Conservation (phyloP, 208 protist species). For the Borovskyia barvae region DNA sequence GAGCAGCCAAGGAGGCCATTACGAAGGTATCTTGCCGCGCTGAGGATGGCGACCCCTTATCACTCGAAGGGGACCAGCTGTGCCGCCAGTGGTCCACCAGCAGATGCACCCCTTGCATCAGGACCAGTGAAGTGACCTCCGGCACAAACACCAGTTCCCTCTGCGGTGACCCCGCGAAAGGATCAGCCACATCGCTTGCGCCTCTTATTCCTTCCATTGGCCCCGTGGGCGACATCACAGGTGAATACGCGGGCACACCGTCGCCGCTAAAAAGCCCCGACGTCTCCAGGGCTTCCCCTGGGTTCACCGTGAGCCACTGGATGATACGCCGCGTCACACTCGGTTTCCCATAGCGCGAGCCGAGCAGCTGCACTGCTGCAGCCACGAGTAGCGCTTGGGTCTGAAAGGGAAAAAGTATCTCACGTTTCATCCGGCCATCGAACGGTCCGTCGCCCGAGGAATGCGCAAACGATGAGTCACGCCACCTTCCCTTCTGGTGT, state of each 20-base stretch:
- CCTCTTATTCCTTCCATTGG: too few species aligned
- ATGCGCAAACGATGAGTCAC: too few species aligned
- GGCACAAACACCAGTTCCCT: too few species aligned
- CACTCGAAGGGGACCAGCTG: background rate
- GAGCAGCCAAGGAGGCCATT: slow-evolving; percentile 5
- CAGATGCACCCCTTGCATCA: slow-evolving; percentile 21
- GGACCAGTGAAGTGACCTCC: slow-evolving; percentile 15
- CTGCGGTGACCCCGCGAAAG: too few species aligned
- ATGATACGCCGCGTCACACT: slow-evolving; percentile 26
- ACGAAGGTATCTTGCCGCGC: background rate
- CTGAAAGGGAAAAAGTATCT: slow-evolving; percentile 23
- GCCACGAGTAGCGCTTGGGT: slow-evolving; percentile 42
- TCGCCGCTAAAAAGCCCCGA: too few species aligned
- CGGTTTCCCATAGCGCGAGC: slow-evolving; percentile 27
- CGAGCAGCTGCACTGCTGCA: slow-evolving; percentile 47
- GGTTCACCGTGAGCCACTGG: slow-evolving; percentile 23
- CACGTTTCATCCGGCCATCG: too few species aligned
- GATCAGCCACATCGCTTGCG: too few species aligned
- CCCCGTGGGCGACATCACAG: too few species aligned
- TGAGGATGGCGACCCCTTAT: background rate
- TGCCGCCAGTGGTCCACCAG: slow-evolving; percentile 18
- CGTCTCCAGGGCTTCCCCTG: too few species aligned
- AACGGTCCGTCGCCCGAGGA: too few species aligned
- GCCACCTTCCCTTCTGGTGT: too few species aligned
- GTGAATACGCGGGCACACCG: too few species aligned